A percentile compares a stretch with the other conserved stretches of the same genome.
Evolutionary conservation across 2,329 filamentous ascomycete genomes (phyloP).

Genomic region (Aspergillus terreus): DNA sequence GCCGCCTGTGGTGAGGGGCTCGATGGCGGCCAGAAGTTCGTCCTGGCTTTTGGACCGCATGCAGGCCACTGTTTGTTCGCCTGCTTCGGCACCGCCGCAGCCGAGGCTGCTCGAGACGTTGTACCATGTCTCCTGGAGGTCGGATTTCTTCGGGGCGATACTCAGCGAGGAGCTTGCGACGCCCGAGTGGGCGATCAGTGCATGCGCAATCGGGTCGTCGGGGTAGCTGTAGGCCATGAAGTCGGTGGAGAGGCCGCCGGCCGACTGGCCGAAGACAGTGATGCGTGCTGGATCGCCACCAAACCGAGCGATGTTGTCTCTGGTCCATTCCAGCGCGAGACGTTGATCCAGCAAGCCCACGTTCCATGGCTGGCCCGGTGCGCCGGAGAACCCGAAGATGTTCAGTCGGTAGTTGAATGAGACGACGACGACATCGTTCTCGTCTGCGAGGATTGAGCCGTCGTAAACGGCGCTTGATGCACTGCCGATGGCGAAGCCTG

Average conservation of each 20-base stretch:
- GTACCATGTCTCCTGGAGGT: conserved; percentile 1
- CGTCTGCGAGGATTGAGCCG: conserved; percentile 2
- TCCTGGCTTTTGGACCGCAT: conserved; percentile 1
- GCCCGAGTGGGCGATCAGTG: conserved; percentile 7
- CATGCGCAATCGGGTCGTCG: conserved; percentile 5
- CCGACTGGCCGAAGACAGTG: conserved; percentile 10
- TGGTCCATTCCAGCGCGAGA: conserved; percentile 8
- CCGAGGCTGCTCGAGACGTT: background rate
- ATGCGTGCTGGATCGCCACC: conserved; percentile 10
- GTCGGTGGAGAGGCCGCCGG: conserved; percentile 5
- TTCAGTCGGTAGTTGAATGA: conserved; percentile 11
- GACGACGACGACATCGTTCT: conserved; percentile 7
- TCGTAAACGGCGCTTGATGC: background rate
- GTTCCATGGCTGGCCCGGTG: conserved; percentile 5
- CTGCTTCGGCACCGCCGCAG: background rate
- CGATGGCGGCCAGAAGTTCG: conserved; percentile 6
- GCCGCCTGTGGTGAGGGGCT: background rate
- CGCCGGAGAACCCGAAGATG: conserved; percentile 9
- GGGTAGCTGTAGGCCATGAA: conserved; percentile 3
- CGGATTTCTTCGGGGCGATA: background rate
- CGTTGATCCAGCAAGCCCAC: conserved; percentile 10
- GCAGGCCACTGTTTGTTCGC: conserved; percentile 1
- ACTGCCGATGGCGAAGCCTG: conserved; percentile 2
- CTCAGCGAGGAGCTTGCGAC: conserved; percentile 1
- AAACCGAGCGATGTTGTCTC: conserved; percentile 10